A percentile compares a stretch with the other conserved stretches of the same genome.
phyloP scores from a whole-genome alignment of 2,329 filamentous ascomycete species.

The Microdochium bolleyi region DNA sequence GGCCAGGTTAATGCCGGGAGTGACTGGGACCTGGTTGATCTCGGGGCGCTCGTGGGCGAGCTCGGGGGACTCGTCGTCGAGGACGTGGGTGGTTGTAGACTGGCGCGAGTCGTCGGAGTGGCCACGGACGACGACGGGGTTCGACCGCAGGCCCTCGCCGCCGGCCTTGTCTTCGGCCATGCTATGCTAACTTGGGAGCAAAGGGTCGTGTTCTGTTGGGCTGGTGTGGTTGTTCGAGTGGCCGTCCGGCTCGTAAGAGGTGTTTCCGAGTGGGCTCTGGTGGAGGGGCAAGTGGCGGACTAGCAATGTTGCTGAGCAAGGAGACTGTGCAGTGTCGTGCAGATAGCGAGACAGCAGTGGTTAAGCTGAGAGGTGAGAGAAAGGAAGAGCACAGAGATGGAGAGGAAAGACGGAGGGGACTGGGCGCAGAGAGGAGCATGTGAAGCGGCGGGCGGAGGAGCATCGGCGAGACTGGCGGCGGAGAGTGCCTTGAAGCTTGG shows the following conservation, averaged over 20 bases:
- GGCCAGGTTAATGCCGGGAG: constrained; percentile 24
- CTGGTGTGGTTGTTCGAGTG: too few species aligned
- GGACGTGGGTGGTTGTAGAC: background rate
- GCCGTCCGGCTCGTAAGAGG: too few species aligned
- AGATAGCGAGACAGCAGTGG: background rate
- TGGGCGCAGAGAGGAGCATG: background rate
- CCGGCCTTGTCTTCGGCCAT: background rate
- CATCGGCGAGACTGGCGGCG: background rate
- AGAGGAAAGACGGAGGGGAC: background rate
- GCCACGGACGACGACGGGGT: constrained; percentile 6
- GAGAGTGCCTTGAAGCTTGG: background rate
- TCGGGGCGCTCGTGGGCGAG: constrained; percentile 22
- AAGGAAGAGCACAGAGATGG: background rate
- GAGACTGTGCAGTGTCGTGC: too few species aligned
- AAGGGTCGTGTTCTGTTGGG: too few species aligned
- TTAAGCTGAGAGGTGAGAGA: background rate
- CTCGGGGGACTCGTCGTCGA: background rate
- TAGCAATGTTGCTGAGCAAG: too few species aligned
- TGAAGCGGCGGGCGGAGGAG: background rate
- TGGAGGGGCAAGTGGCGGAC: too few species aligned
- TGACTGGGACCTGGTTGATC: constrained; percentile 28
- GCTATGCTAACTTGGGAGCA: background rate
- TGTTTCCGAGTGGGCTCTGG: too few species aligned
- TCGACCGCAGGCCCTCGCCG: background rate
- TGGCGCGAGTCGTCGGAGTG: constrained; percentile 1